phyloP scores from a whole-genome alignment of 2,329 filamentous ascomycete genomes.

The Nigrograna mackinnonii region DNA sequence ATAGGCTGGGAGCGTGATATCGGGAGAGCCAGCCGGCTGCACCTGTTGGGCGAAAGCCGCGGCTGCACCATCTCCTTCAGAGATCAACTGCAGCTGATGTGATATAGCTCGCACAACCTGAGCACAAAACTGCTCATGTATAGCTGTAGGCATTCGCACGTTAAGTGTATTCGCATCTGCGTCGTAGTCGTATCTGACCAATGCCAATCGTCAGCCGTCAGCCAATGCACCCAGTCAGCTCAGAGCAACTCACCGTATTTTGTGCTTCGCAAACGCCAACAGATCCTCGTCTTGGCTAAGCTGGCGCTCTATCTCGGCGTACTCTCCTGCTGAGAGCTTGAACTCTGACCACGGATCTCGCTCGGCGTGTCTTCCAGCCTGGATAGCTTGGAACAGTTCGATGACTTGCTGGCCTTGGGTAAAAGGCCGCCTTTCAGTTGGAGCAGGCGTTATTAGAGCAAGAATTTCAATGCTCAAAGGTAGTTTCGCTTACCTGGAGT shows the following conservation, averaged over 20 bases:
- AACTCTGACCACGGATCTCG: slow-evolving; percentile 15
- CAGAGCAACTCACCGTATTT: slow-evolving; percentile 14
- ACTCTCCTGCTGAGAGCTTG: slow-evolving; percentile 18
- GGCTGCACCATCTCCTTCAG: slow-evolving; percentile 11
- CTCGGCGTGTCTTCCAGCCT: slow-evolving; percentile 14
- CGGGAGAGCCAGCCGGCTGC: slow-evolving; percentile 14
- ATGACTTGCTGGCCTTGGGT: slow-evolving; percentile 15
- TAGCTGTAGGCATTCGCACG: slow-evolving; percentile 21
- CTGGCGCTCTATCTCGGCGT: slow-evolving; percentile 14
- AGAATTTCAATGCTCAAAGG: too few species aligned
- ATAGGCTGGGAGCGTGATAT: slow-evolving; percentile 14
- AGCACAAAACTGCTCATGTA: slow-evolving; percentile 22
- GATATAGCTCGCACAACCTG: slow-evolving; percentile 19
- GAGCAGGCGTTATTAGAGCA: slow-evolving; percentile 22
- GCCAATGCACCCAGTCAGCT: background rate
- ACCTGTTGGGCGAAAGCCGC: slow-evolving; percentile 25
- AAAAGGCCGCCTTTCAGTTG: slow-evolving; percentile 19
- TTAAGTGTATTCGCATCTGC: slow-evolving; percentile 10
- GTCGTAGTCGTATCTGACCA: slow-evolving; percentile 22
- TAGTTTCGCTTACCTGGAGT: too few species aligned
- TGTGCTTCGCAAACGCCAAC: slow-evolving; percentile 16
- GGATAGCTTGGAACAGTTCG: slow-evolving; percentile 18
- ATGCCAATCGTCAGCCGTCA: background rate
- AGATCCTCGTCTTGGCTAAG: slow-evolving; percentile 15
- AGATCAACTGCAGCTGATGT: slow-evolving; percentile 20